phyloP scores from a whole-genome alignment of 495 filamentous ascomycete species.

The Neurospora tetrasperma region DNA sequence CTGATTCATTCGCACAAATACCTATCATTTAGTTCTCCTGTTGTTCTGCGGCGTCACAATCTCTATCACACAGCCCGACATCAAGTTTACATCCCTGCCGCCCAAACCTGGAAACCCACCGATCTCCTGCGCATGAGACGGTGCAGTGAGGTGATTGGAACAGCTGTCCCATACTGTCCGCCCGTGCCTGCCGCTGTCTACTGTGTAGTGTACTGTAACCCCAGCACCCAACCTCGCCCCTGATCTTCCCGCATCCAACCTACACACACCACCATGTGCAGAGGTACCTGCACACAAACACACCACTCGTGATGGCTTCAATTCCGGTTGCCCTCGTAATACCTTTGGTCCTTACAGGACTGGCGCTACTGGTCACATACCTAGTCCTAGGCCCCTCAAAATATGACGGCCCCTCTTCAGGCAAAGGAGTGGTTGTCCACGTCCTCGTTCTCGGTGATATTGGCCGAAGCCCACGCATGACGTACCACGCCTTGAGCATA shows the following conservation, averaged over 20 bases:
- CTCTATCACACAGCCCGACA: not conserved
- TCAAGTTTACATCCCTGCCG: not conserved
- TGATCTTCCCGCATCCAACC: not conserved
- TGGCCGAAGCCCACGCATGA: conserved; percentile 93
- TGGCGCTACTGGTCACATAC: conserved; percentile 1
- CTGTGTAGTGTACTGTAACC: not conserved
- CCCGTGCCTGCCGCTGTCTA: not conserved
- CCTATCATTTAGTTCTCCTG: not conserved
- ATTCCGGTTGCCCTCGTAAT: not conserved
- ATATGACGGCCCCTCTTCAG: conserved; percentile 14
- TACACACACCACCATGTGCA: not conserved
- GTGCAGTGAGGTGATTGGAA: not conserved
- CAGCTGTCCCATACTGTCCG: not conserved
- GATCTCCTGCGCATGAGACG: not conserved
- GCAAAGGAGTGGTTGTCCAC: conserved; percentile 42
- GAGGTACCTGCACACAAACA: not conserved
- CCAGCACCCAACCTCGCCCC: not conserved
- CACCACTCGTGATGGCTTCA: not conserved
- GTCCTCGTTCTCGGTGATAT: conserved; percentile 98
- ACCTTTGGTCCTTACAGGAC: not conserved
- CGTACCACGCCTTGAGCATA: conserved; percentile 93
- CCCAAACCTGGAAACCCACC: not conserved
- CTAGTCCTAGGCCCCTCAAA: conserved; percentile 6
- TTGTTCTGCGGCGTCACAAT: not conserved
- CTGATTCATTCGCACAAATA: not conserved